Percentiles rank a stretch among this genome's conserved stretches.
Conservation (phyloP, 1,284 basidiomycete species). For the Leccinum angustisporum region DNA sequence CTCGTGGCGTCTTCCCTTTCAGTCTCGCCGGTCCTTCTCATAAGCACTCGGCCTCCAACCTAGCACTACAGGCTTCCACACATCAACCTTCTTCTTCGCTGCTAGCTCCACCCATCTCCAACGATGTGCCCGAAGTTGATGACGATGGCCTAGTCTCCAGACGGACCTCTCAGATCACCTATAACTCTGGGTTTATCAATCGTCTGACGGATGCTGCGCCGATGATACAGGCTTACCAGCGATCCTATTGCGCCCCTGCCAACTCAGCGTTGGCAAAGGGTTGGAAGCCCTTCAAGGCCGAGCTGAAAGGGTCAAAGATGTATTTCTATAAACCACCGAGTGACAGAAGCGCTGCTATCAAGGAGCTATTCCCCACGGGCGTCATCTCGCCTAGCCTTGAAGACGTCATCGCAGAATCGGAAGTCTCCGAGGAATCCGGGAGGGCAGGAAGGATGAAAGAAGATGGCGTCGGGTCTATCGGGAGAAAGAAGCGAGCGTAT, state of each 20-base stretch:
- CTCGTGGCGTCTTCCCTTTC: conserved; percentile 37
- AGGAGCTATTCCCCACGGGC: conserved; percentile 68
- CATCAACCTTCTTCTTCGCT: conserved; percentile 38
- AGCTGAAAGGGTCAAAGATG: conserved; percentile 77
- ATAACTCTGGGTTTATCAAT: conserved; percentile 73
- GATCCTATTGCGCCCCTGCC: conserved; percentile 27
- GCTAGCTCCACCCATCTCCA: conserved; percentile 52
- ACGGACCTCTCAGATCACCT: conserved; percentile 75
- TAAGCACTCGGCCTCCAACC: conserved; percentile 29
- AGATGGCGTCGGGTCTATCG: conserved; percentile 32
- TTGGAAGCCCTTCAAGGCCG: conserved; percentile 83
- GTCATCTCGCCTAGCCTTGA: conserved; percentile 54
- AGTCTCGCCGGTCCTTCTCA: conserved; percentile 30
- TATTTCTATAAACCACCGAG: conserved; percentile 80
- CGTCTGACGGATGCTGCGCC: conserved; percentile 55
- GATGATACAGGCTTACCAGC: conserved; percentile 34
- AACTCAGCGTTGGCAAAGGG: conserved; percentile 51
- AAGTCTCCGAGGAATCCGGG: conserved; percentile 27
- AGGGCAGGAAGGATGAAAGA: conserved; percentile 36
- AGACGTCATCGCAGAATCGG: conserved; percentile 34
- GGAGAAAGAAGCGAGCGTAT: conserved; percentile 65
- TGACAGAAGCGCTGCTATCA: conserved; percentile 61
- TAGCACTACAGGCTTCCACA: conserved; percentile 15
- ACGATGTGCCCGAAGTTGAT: conserved; percentile 25
- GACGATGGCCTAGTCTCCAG: conserved; percentile 40